Evolutionary conservation across 148 eudicot genomes (phyloP), one percentile per base, ranked within the genome.

Genomic region (Camellia sinensis): DNA sequence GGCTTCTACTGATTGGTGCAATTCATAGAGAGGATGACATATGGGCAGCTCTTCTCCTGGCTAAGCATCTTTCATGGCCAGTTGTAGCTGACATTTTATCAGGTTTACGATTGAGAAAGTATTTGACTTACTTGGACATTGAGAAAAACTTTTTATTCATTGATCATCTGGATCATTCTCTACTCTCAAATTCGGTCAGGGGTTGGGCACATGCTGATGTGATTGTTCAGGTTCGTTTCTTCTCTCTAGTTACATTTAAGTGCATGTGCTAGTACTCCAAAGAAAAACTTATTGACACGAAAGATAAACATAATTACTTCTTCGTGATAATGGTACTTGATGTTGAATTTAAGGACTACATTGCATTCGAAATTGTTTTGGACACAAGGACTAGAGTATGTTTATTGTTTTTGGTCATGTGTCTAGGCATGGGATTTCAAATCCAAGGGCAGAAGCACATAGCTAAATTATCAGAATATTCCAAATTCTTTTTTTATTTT

Each of bases 61-160:
- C 99, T 77, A 89, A 86, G 73, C 94, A 94, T 85, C 93, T 96
- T 76, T 79, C 80, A 41, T 96, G 98, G 99, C 99, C 99, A n/a
- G 89, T 92, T 86, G 87, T 88, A 71, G 89, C 91, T 13, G 98
- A 94, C 77, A 85, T 96, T 80, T 86, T 92, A 79, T 96, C 99
- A 52, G 98, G 99, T 71, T 87, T 96, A 83, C 82, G 99, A 18
- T 56, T 94, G 83, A 87, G 99, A 81, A 94, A 86, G 87, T 87
- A 89, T 69, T 79, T 82, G 61, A 81, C 86, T 46, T 80, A 91
- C 46, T 85, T 84, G 76, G 92, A 88, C 76, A 84, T 75, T 74
- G 84, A 83, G 63, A 84, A 89, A 61, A 82, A 77, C 65, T 80
- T 92, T 63, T 19, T 88, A 60, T 96, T 92, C 81, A 72, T 96